These are phyloP conservation scores for Meredithiella fracta DNA, from an alignment of 2,329 filamentous ascomycete genomes.

Conservation along the genomic window DNA sequence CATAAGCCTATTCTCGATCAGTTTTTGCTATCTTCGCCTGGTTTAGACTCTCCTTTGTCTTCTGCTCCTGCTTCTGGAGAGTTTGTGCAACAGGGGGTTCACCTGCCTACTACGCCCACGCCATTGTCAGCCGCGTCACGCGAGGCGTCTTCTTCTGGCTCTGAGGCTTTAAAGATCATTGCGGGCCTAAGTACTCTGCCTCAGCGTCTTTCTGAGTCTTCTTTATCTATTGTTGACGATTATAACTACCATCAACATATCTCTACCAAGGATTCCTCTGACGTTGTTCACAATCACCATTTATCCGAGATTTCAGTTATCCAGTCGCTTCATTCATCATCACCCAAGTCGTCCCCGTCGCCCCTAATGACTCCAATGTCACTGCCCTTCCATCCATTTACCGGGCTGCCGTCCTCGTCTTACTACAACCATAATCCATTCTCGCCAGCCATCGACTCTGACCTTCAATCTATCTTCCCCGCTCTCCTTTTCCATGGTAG, in stretches of 20 bases:
- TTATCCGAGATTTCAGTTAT: too few relatives aligned
- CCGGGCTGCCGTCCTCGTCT: background rate
- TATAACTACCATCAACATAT: too few relatives aligned
- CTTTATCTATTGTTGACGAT: background rate
- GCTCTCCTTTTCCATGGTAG: conserved; percentile 11
- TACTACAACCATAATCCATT: background rate
- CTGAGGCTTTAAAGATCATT: background rate
- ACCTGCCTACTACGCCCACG: background rate
- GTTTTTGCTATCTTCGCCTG: background rate
- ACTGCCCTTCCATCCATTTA: background rate
- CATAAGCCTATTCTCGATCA: background rate
- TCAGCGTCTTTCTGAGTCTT: background rate
- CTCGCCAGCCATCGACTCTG: conserved; percentile 6
- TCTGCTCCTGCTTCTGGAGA: background rate
- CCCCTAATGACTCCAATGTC: conserved; percentile 7
- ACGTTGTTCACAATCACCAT: too few relatives aligned
- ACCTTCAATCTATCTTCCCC: conserved; percentile 12
- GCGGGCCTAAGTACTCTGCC: background rate
- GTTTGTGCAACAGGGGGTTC: background rate
- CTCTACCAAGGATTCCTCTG: too few relatives aligned
- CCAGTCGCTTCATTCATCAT: background rate
- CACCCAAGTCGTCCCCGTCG: background rate
- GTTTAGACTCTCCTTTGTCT: background rate
- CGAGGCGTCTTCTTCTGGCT: background rate
- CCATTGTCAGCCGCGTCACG: background rate